Evolutionary conservation across 768 basidiomycete genomes (phyloP).

Genomic region (Pleurotus sapidus): DNA sequence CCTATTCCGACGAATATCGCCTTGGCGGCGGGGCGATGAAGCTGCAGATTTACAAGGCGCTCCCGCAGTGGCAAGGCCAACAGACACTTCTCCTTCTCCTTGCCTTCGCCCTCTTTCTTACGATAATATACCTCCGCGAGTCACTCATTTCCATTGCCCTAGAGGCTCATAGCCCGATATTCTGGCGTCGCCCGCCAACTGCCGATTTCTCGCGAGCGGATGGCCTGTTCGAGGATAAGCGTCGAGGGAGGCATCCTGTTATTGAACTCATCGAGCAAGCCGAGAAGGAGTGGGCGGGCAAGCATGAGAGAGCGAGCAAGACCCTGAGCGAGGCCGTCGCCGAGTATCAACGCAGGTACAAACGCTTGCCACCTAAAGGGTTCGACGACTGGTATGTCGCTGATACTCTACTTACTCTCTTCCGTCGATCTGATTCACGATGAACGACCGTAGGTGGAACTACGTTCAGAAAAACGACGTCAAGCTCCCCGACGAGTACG

Average conservation of each 20-base stretch:
- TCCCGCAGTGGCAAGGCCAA: background rate
- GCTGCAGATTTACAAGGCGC: no score
- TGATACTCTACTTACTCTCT: slow-evolving; percentile 21
- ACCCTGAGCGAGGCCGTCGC: slow-evolving; percentile 71
- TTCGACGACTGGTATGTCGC: slow-evolving; percentile 77
- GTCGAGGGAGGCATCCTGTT: slow-evolving; percentile 65
- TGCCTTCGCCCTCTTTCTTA: background rate
- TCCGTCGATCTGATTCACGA: background rate
- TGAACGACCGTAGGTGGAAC: slow-evolving; percentile 29
- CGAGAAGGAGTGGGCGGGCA: slow-evolving; percentile 58
- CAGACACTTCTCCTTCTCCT: background rate
- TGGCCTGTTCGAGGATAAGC: slow-evolving; percentile 40
- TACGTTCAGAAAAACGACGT: slow-evolving; percentile 62
- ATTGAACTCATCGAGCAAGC: slow-evolving; percentile 71
- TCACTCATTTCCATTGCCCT: background rate
- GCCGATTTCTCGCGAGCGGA: slow-evolving; percentile 32
- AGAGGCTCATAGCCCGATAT: background rate
- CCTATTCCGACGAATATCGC: no score
- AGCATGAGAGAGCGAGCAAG: slow-evolving; percentile 65
- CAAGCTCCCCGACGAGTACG: slow-evolving; percentile 83
- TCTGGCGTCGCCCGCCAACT: slow-evolving; percentile 12
- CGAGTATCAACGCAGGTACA: slow-evolving; percentile 78
- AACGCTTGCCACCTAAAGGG: slow-evolving; percentile 73
- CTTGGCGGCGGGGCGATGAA: no score
- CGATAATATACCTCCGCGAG: background rate